Evolutionary conservation across 2,329 filamentous ascomycete genomes (phyloP).

Genomic region (Penicillium verrucosum): DNA sequence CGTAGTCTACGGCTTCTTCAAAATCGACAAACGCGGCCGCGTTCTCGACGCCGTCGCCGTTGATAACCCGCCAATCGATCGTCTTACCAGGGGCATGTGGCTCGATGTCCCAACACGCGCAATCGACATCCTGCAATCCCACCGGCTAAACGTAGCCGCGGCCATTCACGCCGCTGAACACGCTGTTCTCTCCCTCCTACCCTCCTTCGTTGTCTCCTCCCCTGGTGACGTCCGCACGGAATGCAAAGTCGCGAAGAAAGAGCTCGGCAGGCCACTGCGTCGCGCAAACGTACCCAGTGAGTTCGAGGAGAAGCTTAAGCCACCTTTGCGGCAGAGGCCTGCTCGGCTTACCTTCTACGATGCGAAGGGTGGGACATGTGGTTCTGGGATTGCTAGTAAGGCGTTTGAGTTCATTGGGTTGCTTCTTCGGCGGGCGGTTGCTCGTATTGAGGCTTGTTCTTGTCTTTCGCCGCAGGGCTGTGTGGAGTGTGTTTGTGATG

Average conservation of each 20-base stretch:
- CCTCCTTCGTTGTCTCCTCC: slow-evolving; percentile 84
- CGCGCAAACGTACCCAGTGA: slow-evolving; percentile 23
- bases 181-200: slow-evolving; percentile 79
- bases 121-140: slow-evolving; percentile 70
- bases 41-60: slow-evolving; percentile 91
- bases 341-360: slow-evolving; percentile 93
- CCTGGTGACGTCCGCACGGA: slow-evolving; percentile 92
- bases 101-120: slow-evolving; percentile 79
- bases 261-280: slow-evolving; percentile 64
- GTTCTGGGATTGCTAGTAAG: slow-evolving; percentile 83
- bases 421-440: slow-evolving; percentile 70
- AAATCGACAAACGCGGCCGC: slow-evolving; percentile 79
- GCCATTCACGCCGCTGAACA: slow-evolving; percentile 96
- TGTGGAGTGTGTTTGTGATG: slow-evolving; percentile 82
- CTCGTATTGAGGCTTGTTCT: slow-evolving; percentile 70
- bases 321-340: slow-evolving; percentile 67
- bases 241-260: slow-evolving; percentile 85
- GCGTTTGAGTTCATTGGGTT: slow-evolving; percentile 89
- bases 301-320: slow-evolving; percentile 23
- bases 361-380: slow-evolving; percentile 79
- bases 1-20: slow-evolving; percentile 95
- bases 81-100: slow-evolving; percentile 89
- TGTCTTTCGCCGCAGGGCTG: slow-evolving; percentile 70
- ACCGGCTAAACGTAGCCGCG: slow-evolving; percentile 75
- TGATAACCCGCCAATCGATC: slow-evolving; percentile 85